Percentiles rank a stretch among this genome's conserved stretches.
Conservation (phyloP, 139 green algal species). For the Chlorella ohadii region DNA sequence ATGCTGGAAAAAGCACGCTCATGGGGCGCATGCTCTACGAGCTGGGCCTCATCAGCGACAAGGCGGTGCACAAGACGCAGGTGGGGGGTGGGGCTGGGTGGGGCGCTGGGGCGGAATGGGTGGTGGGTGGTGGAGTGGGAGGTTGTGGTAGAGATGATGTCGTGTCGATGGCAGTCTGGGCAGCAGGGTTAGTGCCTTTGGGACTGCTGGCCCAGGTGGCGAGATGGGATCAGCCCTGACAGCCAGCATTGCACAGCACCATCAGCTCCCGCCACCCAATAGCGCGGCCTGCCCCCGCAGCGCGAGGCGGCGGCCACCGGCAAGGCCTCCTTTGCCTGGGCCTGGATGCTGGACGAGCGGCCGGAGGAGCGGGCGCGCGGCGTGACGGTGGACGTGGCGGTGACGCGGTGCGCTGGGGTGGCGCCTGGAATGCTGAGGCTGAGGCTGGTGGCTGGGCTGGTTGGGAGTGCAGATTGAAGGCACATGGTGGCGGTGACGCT, state of each 20-base stretch:
- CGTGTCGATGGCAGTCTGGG: too few species aligned
- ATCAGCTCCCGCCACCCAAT: too few species aligned
- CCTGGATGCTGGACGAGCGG: constrained; percentile 95
- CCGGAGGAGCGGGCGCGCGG: constrained; percentile 91
- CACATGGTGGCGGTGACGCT: too few species aligned
- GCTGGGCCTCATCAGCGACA: constrained; percentile 68
- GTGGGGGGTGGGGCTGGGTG: not conserved
- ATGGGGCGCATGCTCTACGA: constrained; percentile 94
- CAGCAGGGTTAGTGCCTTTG: too few species aligned
- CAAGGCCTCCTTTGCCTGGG: constrained; percentile 96
- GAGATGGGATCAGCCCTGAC: too few species aligned
- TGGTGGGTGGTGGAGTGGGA: too few species aligned
- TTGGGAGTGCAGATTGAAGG: not conserved
- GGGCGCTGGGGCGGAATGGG: not conserved
- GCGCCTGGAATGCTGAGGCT: not conserved
- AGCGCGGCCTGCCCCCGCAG: constrained; percentile 34
- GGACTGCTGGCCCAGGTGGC: too few species aligned
- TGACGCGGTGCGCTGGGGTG: constrained; percentile 33
- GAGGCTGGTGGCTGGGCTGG: not conserved
- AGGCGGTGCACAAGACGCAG: constrained; percentile 39
- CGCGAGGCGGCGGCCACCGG: constrained; percentile 78
- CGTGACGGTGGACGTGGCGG: constrained; percentile 96
- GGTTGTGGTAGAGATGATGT: too few species aligned
- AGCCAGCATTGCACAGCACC: too few species aligned
- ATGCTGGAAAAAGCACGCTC: constrained; percentile 97